Evolutionary conservation across 2,329 filamentous ascomycete genomes (phyloP).

Genomic region (Hypocrella siamensis): DNA sequence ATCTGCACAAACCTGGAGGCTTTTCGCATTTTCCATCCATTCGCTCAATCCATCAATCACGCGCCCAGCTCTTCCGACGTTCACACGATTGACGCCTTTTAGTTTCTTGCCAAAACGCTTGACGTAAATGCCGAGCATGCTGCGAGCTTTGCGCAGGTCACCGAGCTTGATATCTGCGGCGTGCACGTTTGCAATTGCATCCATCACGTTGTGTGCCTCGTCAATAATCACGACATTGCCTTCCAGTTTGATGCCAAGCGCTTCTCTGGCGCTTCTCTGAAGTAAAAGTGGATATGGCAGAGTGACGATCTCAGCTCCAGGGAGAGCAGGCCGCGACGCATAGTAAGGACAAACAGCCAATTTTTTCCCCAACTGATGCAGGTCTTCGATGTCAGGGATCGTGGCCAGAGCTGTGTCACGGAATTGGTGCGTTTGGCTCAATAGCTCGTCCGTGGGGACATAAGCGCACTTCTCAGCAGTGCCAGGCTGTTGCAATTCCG

Average conservation of each 20-base stretch:
- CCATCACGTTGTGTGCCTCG: constrained; percentile 96
- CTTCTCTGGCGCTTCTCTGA: constrained; percentile 75
- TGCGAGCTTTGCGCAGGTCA: constrained; percentile 57
- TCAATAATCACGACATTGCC: constrained; percentile 89
- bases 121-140: constrained; percentile 68
- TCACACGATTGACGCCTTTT: constrained; percentile 81
- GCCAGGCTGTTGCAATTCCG: constrained; percentile 69
- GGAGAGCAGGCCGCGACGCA: constrained; percentile 74
- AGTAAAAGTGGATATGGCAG: constrained; percentile 83
- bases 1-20: constrained; percentile 20
- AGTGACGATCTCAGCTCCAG: constrained; percentile 75
- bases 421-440: constrained; percentile 60
- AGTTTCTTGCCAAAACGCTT: constrained; percentile 77
- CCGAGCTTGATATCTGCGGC: constrained; percentile 59
- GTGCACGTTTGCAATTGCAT: constrained; percentile 77
- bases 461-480: constrained; percentile 51
- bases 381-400: constrained; percentile 85
- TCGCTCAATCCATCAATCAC: constrained; percentile 63
- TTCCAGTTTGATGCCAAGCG: constrained; percentile 72
- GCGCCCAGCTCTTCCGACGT: constrained; percentile 74
- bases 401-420: constrained; percentile 72
- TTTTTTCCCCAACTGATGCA: constrained; percentile 61
- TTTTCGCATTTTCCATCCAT: constrained; percentile 44
- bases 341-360: constrained; percentile 89
- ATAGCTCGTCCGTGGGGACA: constrained; percentile 62